phyloP scores from a whole-genome alignment of 495 filamentous ascomycete species.

The Neurospora discreta region DNA sequence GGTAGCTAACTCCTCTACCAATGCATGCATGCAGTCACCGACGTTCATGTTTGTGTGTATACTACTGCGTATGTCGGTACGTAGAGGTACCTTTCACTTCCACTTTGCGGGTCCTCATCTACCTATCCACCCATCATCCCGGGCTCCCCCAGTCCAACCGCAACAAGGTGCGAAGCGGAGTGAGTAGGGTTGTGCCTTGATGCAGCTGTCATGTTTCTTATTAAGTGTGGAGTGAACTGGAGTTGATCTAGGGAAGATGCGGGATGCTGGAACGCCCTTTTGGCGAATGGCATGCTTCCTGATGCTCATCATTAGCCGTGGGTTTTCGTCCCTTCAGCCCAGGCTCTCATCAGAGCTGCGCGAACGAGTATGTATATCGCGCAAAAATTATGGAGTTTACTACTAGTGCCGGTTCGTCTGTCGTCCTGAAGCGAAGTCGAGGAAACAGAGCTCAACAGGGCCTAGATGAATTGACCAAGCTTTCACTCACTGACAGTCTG shows the following conservation, averaged over 20 bases:
- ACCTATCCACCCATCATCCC: background rate
- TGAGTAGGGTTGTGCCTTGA: background rate
- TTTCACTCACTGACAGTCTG: background rate
- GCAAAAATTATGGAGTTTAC: background rate
- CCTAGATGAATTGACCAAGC: background rate
- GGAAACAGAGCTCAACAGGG: background rate
- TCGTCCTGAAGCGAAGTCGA: no score
- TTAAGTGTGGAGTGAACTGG: background rate
- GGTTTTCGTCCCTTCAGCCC: background rate
- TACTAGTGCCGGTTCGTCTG: background rate
- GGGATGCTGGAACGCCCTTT: background rate
- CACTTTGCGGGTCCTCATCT: background rate
- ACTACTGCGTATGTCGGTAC: no score
- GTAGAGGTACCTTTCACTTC: background rate
- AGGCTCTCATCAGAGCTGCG: background rate
- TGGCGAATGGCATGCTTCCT: background rate
- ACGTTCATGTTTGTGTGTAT: background rate
- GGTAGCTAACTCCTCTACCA: background rate
- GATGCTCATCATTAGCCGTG: background rate
- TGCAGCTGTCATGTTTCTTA: background rate
- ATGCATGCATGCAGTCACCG: background rate
- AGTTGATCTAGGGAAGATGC: background rate
- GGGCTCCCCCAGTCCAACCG: background rate
- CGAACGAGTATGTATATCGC: background rate
- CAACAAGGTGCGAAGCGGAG: background rate